Evolutionary conservation across 1,284 basidiomycete species (phyloP).

Genomic region (Lignosus rhinocerotis): DNA sequence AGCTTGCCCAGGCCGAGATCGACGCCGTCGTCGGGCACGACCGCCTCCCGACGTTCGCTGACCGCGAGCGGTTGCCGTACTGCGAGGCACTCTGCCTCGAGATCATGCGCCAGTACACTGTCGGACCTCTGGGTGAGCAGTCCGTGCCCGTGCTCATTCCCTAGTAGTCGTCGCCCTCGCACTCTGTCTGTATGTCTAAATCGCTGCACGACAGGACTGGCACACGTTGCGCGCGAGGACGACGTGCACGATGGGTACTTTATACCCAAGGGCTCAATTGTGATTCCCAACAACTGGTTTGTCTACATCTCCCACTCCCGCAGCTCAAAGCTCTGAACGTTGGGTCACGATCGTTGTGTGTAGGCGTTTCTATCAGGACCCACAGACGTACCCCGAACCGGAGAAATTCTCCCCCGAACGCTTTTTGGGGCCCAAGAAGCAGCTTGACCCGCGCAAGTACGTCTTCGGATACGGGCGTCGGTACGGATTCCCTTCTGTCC

Average conservation of each 20-base stretch:
- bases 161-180: neutral
- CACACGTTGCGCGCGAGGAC: constrained; percentile 27
- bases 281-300: constrained; percentile 28
- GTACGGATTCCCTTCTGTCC: neutral
- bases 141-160: neutral
- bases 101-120: constrained; percentile 27
- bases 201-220: constrained; percentile 11
- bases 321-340: neutral
- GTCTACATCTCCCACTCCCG: neutral
- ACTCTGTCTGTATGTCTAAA: neutral
- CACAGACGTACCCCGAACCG: constrained; percentile 26
- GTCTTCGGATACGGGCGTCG: constrained; percentile 26
- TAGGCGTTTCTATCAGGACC: constrained; percentile 31
- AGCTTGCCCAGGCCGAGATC: constrained; percentile 31
- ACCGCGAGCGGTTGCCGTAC: constrained; percentile 31
- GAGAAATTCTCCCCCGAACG: constrained; percentile 28
- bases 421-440: constrained; percentile 20
- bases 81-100: constrained; percentile 31
- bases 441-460: constrained; percentile 3
- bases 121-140: constrained; percentile 24
- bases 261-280: constrained; percentile 26
- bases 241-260: constrained; percentile 29
- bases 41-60: constrained; percentile 28
- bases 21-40: constrained; percentile 29
- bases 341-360: neutral